Evolutionary conservation across 192 early-diverging fungal species (phyloP).

Genomic region (Mortierella antarctica): DNA sequence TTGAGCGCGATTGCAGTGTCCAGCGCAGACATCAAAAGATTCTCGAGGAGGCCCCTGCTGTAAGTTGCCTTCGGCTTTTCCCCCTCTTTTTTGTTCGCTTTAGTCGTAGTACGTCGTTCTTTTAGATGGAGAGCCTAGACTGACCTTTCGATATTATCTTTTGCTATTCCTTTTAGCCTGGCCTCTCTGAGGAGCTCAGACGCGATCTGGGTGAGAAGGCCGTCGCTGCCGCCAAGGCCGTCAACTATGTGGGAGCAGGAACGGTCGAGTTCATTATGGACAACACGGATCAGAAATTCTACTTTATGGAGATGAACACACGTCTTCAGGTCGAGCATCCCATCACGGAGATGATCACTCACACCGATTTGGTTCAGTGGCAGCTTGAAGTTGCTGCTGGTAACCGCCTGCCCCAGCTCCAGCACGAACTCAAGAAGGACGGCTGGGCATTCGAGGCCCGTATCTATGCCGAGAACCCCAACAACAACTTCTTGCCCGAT

Average conservation of each 20-base stretch:
- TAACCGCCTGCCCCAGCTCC: conserved; percentile 80
- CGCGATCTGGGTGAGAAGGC: conserved; percentile 84
- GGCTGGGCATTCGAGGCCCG: conserved; percentile 98
- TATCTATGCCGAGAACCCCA: conserved; percentile 97
- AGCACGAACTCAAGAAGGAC: conserved; percentile 75
- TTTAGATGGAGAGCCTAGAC: neutral
- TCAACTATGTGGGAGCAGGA: conserved; percentile 93
- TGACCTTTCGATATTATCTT: neutral
- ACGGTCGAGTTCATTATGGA: conserved; percentile 99
- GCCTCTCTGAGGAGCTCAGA: conserved; percentile 78
- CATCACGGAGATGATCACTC: conserved; percentile 95
- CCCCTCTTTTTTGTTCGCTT: neutral
- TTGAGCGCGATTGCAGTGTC: conserved; percentile 96
- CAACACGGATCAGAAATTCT: conserved; percentile 86
- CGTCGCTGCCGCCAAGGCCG: conserved; percentile 92
- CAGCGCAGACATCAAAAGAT: conserved; percentile 97
- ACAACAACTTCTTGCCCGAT: conserved; percentile 90
- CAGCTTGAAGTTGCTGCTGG: conserved; percentile 95
- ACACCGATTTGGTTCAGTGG: conserved; percentile 94
- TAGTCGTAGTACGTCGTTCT: neutral
- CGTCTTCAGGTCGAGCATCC: conserved; percentile 97
- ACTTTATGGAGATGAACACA: conserved; percentile 99
- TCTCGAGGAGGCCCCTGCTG: conserved; percentile 94
- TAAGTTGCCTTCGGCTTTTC: conserved; percentile 15
- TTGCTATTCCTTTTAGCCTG: conserved; percentile 56